Percentiles rank a stretch among this genome's conserved stretches.
phyloP scores from a whole-genome alignment of 371 early-diverging fungal genomes.

The Rhizopus sp. region DNA sequence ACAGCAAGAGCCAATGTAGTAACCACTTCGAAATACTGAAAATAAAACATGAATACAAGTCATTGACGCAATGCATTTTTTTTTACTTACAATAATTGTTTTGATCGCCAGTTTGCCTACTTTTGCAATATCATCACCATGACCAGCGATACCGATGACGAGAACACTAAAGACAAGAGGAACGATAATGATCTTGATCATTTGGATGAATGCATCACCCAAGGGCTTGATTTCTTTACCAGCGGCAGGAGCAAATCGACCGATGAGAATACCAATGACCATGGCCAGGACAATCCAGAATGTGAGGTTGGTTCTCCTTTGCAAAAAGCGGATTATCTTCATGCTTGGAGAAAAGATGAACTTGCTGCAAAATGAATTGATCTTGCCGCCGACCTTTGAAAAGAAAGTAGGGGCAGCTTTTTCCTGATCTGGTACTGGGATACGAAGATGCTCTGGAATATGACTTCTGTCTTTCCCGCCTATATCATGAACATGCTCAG shows the following conservation, averaged over 20 bases:
- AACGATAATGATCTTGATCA: conserved; percentile 70
- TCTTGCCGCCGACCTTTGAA: neutral
- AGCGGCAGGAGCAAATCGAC: conserved; percentile 56
- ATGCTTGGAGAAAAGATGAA: conserved; percentile 1
- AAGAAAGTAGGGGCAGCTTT: conserved; percentile 7
- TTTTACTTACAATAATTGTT: conserved; percentile 50
- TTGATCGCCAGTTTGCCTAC: conserved; percentile 73
- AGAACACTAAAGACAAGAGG: conserved; percentile 66
- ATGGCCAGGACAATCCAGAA: conserved; percentile 65
- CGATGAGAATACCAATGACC: conserved; percentile 66
- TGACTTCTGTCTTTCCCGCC: conserved; percentile 1
- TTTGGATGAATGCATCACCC: conserved; percentile 63
- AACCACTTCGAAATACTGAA: conserved; percentile 66
- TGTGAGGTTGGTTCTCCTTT: conserved; percentile 51
- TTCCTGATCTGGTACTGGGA: conserved; percentile 1
- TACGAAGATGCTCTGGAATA: conserved; percentile 24
- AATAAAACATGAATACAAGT: neutral
- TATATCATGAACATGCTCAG: conserved; percentile 6
- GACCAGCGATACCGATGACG: conserved; percentile 74
- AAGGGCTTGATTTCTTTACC: conserved; percentile 50
- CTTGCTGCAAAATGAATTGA: neutral
- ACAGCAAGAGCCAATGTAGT: conserved; percentile 71
- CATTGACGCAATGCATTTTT: neutral
- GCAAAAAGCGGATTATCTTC: conserved; percentile 7
- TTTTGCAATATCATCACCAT: conserved; percentile 68